phyloP scores from a whole-genome alignment of 2,329 filamentous ascomycete species.

The Curvularia eragrostidis region DNA sequence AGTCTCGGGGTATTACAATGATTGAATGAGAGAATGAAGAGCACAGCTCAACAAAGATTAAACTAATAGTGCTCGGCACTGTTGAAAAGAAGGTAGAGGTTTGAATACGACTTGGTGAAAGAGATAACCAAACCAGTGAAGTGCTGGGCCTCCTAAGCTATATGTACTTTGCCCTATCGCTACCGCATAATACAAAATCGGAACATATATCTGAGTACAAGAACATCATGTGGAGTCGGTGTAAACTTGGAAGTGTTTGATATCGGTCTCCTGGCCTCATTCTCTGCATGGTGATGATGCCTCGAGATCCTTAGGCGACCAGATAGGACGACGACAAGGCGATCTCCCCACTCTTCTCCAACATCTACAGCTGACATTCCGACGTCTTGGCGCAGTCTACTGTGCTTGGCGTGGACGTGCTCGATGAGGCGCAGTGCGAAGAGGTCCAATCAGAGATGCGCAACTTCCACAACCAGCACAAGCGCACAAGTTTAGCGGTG shows the following conservation, averaged over 20 bases:
- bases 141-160: slow-evolving; percentile 9
- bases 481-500: slow-evolving; percentile 11
- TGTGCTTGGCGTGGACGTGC: slow-evolving; percentile 15
- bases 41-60: slow-evolving; percentile 32
- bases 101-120: slow-evolving; percentile 13
- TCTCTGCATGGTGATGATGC: slow-evolving; percentile 15
- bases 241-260: slow-evolving; percentile 25
- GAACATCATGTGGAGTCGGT: slow-evolving; percentile 15
- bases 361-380: slow-evolving; percentile 20
- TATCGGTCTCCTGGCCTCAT: slow-evolving; percentile 9
- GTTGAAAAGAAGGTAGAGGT: slow-evolving; percentile 22
- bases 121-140: slow-evolving; percentile 9
- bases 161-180: slow-evolving; percentile 17
- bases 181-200: slow-evolving; percentile 11
- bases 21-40: slow-evolving; percentile 27
- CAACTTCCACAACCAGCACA: slow-evolving; percentile 4
- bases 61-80: slow-evolving; percentile 35
- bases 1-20: slow-evolving; percentile 9
- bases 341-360: slow-evolving; percentile 22
- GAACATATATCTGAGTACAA: slow-evolving; percentile 18
- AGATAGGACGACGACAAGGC: slow-evolving; percentile 16
- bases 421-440: slow-evolving; percentile 1
- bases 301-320: slow-evolving; percentile 19
- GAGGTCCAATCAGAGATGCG: slow-evolving; percentile 18
- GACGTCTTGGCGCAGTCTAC: slow-evolving; percentile 5